These are phyloP conservation scores for Peniophora sp. DNA, from an alignment of 1,284 basidiomycete species.

Conservation along the genomic window DNA sequence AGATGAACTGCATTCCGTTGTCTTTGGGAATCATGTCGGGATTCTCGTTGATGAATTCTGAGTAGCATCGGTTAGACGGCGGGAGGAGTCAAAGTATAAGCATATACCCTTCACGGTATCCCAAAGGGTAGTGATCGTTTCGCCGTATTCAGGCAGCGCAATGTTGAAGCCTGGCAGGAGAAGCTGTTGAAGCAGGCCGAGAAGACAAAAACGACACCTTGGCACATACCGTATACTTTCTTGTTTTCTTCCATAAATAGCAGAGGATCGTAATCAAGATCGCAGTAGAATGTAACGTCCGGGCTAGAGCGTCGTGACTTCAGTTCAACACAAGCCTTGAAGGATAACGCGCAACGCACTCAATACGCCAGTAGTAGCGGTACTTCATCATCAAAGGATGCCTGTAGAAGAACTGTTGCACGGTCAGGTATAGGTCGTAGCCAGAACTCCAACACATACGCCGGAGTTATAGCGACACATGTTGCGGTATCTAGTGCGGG, in stretches of 20 bases:
- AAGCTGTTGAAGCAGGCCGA: not conserved
- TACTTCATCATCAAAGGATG: conserved; percentile 44
- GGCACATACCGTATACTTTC: conserved; percentile 65
- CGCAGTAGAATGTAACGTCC: conserved; percentile 80
- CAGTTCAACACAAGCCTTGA: not conserved
- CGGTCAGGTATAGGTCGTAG: not conserved
- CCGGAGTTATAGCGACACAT: conserved; percentile 93
- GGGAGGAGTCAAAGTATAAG: not conserved
- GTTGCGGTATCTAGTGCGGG: conserved; percentile 56
- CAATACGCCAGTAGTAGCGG: conserved; percentile 65
- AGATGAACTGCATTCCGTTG: conserved; percentile 79
- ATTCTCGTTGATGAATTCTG: conserved; percentile 70
- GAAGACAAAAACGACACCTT: not conserved
- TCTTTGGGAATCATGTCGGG: conserved; percentile 59
- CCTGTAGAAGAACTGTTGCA: conserved; percentile 39
- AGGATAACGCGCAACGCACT: conserved; percentile 29
- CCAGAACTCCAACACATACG: conserved; percentile 34
- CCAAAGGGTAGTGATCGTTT: conserved; percentile 87
- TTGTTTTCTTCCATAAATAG: conserved; percentile 79
- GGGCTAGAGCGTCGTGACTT: conserved; percentile 38
- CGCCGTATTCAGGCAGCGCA: conserved; percentile 77
- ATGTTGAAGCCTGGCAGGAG: conserved; percentile 65
- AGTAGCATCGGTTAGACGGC: conserved; percentile 1
- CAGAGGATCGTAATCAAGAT: conserved; percentile 87
- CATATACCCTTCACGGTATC: conserved; percentile 53